phyloP scores from a whole-genome alignment of 345 rosid genomes.

The Melastoma malabathricum region DNA sequence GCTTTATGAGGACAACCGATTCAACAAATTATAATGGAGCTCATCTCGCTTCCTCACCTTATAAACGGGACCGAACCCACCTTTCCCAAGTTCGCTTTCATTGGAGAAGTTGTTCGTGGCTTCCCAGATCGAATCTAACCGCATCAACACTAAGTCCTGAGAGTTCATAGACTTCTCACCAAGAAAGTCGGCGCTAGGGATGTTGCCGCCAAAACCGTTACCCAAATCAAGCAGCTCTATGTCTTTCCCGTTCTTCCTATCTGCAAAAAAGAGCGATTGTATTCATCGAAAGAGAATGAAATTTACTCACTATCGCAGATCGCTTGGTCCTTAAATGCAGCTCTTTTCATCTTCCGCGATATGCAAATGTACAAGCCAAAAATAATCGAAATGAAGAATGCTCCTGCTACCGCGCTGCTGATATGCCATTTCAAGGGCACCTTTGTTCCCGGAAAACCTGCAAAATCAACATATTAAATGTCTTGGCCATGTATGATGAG shows the following conservation, averaged over 20 bases:
- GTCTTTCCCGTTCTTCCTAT: slow-evolving; percentile 7
- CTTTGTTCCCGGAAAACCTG: too few species aligned
- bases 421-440: slow-evolving; percentile 2
- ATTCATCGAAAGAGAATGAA: too few species aligned
- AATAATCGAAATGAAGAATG: slow-evolving; percentile 2
- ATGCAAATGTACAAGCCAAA: neutral
- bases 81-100: slow-evolving; percentile 15
- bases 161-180: slow-evolving; percentile 6
- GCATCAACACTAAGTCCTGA: slow-evolving; percentile 13
- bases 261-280: neutral
- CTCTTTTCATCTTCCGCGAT: slow-evolving; percentile 6
- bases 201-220: neutral
- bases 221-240: slow-evolving; percentile 10
- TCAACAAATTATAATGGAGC: neutral
- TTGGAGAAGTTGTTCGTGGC: slow-evolving; percentile 17
- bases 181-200: neutral
- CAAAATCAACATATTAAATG: too few species aligned
- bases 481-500: too few species aligned
- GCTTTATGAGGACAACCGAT: neutral
- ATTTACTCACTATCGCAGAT: too few species aligned
- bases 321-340: neutral
- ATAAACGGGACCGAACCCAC: slow-evolving; percentile 20
- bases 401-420: slow-evolving; percentile 1
- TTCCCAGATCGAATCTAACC: slow-evolving; percentile 2
- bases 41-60: slow-evolving; percentile 6